These are phyloP conservation scores for Verticillium zaregamsianum DNA, from an alignment of 2,329 filamentous ascomycete species.

Conservation along the genomic window DNA sequence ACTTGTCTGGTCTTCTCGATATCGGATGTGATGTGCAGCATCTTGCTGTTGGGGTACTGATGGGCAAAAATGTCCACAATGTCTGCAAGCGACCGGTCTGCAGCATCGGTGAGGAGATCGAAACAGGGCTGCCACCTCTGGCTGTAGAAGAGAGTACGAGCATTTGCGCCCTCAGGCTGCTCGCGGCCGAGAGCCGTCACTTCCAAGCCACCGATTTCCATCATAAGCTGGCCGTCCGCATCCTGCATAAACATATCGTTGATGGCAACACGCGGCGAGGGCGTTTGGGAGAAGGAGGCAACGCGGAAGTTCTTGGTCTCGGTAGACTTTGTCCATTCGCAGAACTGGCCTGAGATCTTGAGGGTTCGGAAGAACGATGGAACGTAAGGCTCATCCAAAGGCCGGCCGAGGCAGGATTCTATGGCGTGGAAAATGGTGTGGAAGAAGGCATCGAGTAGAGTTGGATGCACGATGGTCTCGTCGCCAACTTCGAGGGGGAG, in stretches of 20 bases:
- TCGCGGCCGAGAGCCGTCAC: conserved; percentile 17
- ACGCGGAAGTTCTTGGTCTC: conserved; percentile 14
- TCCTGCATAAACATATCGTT: conserved; percentile 18
- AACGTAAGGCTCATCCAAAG: conserved; percentile 19
- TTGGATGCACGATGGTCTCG: conserved; percentile 18
- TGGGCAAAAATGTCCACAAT: conserved; percentile 18
- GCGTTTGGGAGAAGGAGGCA: conserved; percentile 17
- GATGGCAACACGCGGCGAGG: conserved; percentile 18
- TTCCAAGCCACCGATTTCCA: conserved; percentile 17
- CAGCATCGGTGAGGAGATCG: conserved; percentile 13
- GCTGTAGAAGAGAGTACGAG: conserved; percentile 17
- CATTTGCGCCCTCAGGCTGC: conserved; percentile 12
- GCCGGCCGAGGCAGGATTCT: conserved; percentile 16
- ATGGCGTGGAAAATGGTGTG: conserved; percentile 20
- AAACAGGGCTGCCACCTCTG: conserved; percentile 19
- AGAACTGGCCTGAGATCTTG: conserved; percentile 16
- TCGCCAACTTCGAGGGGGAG: conserved; percentile 15
- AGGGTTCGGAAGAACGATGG: conserved; percentile 18
- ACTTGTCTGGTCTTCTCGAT: conserved; percentile 11
- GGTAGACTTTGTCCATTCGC: conserved; percentile 11
- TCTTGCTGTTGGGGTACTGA: conserved; percentile 17
- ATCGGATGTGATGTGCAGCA: conserved; percentile 16
- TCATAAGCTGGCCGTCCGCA: conserved; percentile 13
- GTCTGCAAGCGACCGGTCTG: conserved; percentile 11
- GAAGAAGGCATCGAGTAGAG: conserved; percentile 20